Base-by-base conservation (phyloP, 2,329 filamentous ascomycete genomes). In the Apiospora arundinis region DNA sequence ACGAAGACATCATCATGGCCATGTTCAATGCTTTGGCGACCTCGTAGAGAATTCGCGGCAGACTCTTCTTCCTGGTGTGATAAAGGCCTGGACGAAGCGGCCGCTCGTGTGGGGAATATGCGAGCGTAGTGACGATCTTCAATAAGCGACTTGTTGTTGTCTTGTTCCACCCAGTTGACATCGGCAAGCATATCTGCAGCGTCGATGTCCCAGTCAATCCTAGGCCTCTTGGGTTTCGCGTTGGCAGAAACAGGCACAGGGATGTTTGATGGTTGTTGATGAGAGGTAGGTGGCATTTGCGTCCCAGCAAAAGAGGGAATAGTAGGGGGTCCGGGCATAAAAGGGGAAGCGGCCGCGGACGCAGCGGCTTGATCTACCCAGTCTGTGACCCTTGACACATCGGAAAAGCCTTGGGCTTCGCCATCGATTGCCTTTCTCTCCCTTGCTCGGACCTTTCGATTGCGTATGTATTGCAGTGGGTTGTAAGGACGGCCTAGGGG, bases 141-240 rank as follows among this genome's bases (percentile, higher is more conserved):
- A 56, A 97, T 92, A 40, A 95, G 85, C 69, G 87, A 87, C 80
- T 95, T 97, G 81, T 98, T 95, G 71, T 92, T 86, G 44, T 89
- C 90, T 77, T 95, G 91, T 79, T 98, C 94, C 28, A 97, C 83
- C 96, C 96, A 99, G 77, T 95, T 94, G 1, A 92, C 87, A 83
- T 99, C 96, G 5, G 95, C 95, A 66, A 98, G 85, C 80, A 98
- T 88, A 79, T 98, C 95, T 70, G 93, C 91, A 0, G 95, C 93
- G 63, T 92, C 90, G 23, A 95, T 90, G 49, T 90, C 88, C 96
- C 96, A 98, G 78, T 97, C 95, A 32, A 95, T 90, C 72, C 93
- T 90, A 0, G 93, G 92, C 67, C 94, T 89, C 70, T 91, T 90
- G 4, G 89, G 84, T 73, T 94, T 94, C 16, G 85, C 83, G 73